A percentile compares a stretch with the other conserved stretches of the same genome.
Conservation (phyloP, 805 yeast species). For the Cephaloascus albidus region DNA sequence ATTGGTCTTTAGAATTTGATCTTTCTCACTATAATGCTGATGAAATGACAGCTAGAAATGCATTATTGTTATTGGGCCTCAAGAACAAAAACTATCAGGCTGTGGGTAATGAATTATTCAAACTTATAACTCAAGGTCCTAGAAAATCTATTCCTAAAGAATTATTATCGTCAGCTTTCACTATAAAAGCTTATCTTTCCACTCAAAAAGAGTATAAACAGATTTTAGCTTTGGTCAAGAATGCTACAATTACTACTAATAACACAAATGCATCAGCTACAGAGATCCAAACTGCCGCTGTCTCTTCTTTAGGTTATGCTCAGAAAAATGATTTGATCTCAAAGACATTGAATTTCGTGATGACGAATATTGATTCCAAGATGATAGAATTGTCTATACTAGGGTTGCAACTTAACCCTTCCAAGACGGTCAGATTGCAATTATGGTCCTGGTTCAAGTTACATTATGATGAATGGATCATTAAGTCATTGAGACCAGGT, state of each 20-base stretch:
- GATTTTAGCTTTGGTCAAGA: conserved; percentile 41
- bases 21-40: conserved; percentile 10
- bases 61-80: conserved; percentile 30
- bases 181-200: conserved; percentile 26
- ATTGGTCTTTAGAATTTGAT: conserved; percentile 21
- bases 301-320: conserved; percentile 45
- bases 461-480: conserved; percentile 43
- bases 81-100: conserved; percentile 15
- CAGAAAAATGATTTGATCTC: conserved; percentile 33
- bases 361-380: conserved; percentile 44
- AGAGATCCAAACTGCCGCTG: conserved; percentile 46
- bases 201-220: conserved; percentile 51
- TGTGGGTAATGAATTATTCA: conserved; percentile 32
- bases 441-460: conserved; percentile 51
- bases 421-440: conserved; percentile 14
- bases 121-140: conserved; percentile 44
- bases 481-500: conserved; percentile 35
- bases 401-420: conserved; percentile 36
- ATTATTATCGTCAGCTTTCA: conserved; percentile 33
- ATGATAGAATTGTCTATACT: conserved; percentile 48
- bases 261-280: conserved; percentile 20
- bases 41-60: conserved; percentile 35
- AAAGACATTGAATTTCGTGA: conserved; percentile 48
- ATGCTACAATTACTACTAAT: conserved; percentile 33
- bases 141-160: conserved; percentile 41